These are phyloP conservation scores for Cucurbitaria berberidis DNA, from an alignment of 2,329 filamentous ascomycete species.

Conservation along the genomic window DNA sequence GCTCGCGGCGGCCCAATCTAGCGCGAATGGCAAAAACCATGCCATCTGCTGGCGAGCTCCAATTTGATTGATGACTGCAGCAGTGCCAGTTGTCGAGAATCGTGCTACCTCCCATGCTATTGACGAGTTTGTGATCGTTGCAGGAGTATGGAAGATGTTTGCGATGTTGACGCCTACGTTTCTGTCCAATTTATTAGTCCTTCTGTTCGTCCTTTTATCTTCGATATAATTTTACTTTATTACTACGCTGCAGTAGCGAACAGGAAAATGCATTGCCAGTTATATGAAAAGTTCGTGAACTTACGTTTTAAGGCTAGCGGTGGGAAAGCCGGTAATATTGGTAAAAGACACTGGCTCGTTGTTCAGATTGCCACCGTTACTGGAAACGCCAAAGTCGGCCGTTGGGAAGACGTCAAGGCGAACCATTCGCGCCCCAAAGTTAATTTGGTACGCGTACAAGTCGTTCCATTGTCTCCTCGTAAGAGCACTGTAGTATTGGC, in stretches of 20 bases:
- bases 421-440: constrained; percentile 66
- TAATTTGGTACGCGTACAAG: constrained; percentile 63
- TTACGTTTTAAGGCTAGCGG: constrained; percentile 59
- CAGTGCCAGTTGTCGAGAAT: constrained; percentile 55
- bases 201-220: not conserved
- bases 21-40: constrained; percentile 63
- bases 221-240: too few relatives aligned
- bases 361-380: constrained; percentile 42
- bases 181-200: constrained; percentile 21
- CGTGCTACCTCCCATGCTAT: constrained; percentile 61
- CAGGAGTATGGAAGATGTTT: constrained; percentile 64
- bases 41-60: constrained; percentile 66
- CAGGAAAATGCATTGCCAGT: not conserved
- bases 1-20: constrained; percentile 60
- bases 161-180: constrained; percentile 40
- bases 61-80: constrained; percentile 66
- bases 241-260: too few relatives aligned
- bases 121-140: constrained; percentile 59
- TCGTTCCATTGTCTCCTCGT: constrained; percentile 63
- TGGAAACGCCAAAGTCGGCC: constrained; percentile 54
- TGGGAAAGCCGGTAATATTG: constrained; percentile 60
- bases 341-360: constrained; percentile 57
- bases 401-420: constrained; percentile 64
- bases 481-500: constrained; percentile 59
- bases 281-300: constrained; percentile 10